Evolutionary conservation across 2,329 filamentous ascomycete species (phyloP).

Genomic region (Beauveria bassiana): DNA sequence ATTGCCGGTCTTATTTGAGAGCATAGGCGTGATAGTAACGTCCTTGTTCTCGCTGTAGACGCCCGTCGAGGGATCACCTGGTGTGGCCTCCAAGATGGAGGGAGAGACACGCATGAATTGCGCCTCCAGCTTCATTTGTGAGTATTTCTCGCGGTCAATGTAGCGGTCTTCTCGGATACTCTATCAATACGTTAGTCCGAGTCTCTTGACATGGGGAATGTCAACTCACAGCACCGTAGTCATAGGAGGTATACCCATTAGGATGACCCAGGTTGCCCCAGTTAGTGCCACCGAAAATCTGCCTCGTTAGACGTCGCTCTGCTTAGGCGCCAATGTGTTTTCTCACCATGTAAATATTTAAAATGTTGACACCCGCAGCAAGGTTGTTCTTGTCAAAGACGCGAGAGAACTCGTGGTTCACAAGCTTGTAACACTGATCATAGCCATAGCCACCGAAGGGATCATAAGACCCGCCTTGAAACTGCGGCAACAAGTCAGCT

Average conservation of each 20-base stretch:
- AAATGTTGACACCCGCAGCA: conserved; percentile 56
- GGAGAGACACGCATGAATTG: conserved; percentile 69
- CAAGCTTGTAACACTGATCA: conserved; percentile 54
- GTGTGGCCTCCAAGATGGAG: conserved; percentile 54
- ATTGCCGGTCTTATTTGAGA: conserved; percentile 42
- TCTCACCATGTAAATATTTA: conserved; percentile 68
- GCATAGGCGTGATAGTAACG: conserved; percentile 54
- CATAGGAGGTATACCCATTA: conserved; percentile 53
- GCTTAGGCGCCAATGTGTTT: neutral
- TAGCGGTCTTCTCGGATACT: conserved; percentile 61
- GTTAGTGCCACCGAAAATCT: conserved; percentile 71
- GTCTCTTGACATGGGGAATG: neutral
- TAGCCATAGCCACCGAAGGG: conserved; percentile 68
- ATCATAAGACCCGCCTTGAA: conserved; percentile 66
- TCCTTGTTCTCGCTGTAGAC: conserved; percentile 43
- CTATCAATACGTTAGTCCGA: conserved; percentile 3
- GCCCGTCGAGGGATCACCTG: conserved; percentile 41
- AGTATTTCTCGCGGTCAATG: conserved; percentile 67
- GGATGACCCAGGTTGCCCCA: conserved; percentile 73
- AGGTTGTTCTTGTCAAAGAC: conserved; percentile 75
- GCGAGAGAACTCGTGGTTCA: conserved; percentile 67
- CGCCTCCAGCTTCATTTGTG: conserved; percentile 67
- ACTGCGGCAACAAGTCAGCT: conserved; percentile 30
- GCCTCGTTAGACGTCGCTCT: neutral
- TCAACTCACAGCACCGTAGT: conserved; percentile 39